A percentile compares a stretch with the other conserved stretches of the same genome.
These are phyloP conservation scores for Metarhizium guizhouense DNA, from an alignment of 2,329 filamentous ascomycete species.

Conservation along the genomic window DNA sequence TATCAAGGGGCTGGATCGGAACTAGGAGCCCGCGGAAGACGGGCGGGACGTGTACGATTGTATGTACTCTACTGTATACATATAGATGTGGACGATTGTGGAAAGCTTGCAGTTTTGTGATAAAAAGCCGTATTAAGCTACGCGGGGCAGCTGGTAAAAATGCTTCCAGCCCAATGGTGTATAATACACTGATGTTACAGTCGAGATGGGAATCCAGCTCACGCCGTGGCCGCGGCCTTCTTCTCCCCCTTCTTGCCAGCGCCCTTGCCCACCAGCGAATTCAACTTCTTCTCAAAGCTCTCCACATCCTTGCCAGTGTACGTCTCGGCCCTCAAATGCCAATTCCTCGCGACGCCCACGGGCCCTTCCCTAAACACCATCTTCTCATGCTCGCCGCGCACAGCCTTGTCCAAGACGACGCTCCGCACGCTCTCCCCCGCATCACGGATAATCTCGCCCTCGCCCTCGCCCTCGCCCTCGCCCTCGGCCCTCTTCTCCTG, in stretches of 20 bases:
- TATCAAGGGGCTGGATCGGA: constrained; percentile 29
- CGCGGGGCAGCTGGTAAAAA: too few relatives aligned
- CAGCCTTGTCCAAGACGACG: constrained; percentile 22
- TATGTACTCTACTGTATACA: too few relatives aligned
- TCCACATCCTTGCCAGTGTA: constrained; percentile 24
- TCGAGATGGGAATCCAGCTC: constrained; percentile 9
- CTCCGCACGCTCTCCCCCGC: constrained; percentile 24
- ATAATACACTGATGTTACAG: constrained; percentile 4
- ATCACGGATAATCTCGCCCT: constrained; percentile 17
- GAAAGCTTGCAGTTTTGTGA: too few relatives aligned
- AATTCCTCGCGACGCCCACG: constrained; percentile 23
- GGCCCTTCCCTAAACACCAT: constrained; percentile 24
- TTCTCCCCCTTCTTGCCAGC: constrained; percentile 10
- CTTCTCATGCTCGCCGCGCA: constrained; percentile 28
- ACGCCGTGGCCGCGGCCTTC: constrained; percentile 12
- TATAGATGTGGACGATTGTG: too few relatives aligned
- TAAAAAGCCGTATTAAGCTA: too few relatives aligned
- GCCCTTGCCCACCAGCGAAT: constrained; percentile 17
- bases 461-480: too few relatives aligned
- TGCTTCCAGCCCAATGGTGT: too few relatives aligned
- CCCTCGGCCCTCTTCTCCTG: constrained; percentile 11
- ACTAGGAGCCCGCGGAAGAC: constrained; percentile 3
- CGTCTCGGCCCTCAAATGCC: constrained; percentile 28
- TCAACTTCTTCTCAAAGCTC: constrained; percentile 31
- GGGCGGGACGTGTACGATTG: too few relatives aligned